phyloP scores from a whole-genome alignment of 495 filamentous ascomycete species.

The Monascus purpureus region DNA sequence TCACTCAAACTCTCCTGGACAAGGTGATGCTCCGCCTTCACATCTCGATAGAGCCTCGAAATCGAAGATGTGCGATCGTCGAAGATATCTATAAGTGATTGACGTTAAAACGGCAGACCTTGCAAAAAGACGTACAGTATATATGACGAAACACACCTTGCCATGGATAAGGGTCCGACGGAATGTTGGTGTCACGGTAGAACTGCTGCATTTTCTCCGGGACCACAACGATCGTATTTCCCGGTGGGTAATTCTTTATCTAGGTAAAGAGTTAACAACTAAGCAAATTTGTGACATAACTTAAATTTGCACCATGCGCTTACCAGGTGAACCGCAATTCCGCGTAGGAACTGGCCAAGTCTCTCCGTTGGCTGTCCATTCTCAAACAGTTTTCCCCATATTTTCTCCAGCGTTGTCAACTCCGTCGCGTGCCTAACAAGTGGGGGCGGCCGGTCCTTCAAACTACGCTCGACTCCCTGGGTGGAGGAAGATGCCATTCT shows the following conservation, averaged over 20 bases:
- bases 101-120: slow-evolving; percentile 2
- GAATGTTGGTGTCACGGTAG: slow-evolving; percentile 50
- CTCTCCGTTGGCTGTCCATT: slow-evolving; percentile 51
- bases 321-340: slow-evolving; percentile 69
- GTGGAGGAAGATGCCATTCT: slow-evolving; percentile 19
- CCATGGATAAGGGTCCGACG: slow-evolving; percentile 56
- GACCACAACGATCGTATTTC: slow-evolving; percentile 63
- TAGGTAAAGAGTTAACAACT: slow-evolving; percentile 20
- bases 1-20: slow-evolving; percentile 47
- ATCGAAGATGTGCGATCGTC: slow-evolving; percentile 42
- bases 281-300: slow-evolving; percentile 1
- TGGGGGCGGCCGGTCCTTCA: slow-evolving; percentile 27
- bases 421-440: slow-evolving; percentile 32
- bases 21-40: slow-evolving; percentile 70
- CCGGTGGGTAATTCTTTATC: slow-evolving; percentile 67
- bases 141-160: slow-evolving; percentile 30
- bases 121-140: background rate
- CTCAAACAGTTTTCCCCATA: slow-evolving; percentile 71
- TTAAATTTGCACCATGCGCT: too few relatives aligned
- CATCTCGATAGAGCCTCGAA: slow-evolving; percentile 58
- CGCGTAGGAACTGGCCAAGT: slow-evolving; percentile 58
- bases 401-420: slow-evolving; percentile 48
- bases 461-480: slow-evolving; percentile 18
- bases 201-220: slow-evolving; percentile 69
- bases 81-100: slow-evolving; percentile 29